These are phyloP conservation scores for Botrytis hyacinthi DNA, from an alignment of 2,329 filamentous ascomycete genomes.

Conservation along the genomic window DNA sequence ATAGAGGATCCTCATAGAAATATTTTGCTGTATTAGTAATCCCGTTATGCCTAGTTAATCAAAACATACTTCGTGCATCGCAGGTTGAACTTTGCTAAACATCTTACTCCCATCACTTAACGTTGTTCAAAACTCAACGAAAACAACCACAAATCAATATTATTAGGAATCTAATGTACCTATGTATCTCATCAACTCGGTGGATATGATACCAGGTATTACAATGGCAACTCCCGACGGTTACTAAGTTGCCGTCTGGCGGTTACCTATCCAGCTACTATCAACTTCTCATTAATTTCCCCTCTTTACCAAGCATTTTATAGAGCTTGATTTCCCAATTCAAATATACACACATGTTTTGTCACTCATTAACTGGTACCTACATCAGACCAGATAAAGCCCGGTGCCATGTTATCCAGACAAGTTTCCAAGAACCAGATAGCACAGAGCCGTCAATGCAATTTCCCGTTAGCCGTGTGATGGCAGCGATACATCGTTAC, in stretches of 20 bases:
- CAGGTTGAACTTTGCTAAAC: not conserved
- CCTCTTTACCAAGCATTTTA: conserved; percentile 13
- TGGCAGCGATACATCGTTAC: conserved; percentile 11
- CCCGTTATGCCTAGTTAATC: too few relatives aligned
- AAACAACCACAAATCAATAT: conserved; percentile 8
- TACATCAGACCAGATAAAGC: conserved; percentile 17
- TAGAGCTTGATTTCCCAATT: conserved; percentile 13
- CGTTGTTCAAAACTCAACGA: not conserved
- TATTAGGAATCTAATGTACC: not conserved
- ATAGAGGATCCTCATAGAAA: too few relatives aligned
- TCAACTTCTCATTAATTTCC: conserved; percentile 3
- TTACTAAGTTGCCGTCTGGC: conserved; percentile 13
- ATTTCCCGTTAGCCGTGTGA: conserved; percentile 20
- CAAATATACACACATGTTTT: conserved; percentile 9
- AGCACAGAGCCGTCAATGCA: conserved; percentile 19
- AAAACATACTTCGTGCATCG: not conserved
- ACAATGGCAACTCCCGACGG: conserved; percentile 19
- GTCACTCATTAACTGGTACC: conserved; percentile 18
- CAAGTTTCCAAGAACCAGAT: conserved; percentile 17
- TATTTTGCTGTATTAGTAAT: not conserved
- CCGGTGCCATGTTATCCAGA: conserved; percentile 16
- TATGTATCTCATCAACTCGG: conserved; percentile 1
- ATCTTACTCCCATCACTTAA: not conserved
- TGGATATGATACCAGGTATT: conserved; percentile 4
- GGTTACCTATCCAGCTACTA: conserved; percentile 6